phyloP scores from a whole-genome alignment of 2,329 filamentous ascomycete genomes.

The Samsoniella hepiali region DNA sequence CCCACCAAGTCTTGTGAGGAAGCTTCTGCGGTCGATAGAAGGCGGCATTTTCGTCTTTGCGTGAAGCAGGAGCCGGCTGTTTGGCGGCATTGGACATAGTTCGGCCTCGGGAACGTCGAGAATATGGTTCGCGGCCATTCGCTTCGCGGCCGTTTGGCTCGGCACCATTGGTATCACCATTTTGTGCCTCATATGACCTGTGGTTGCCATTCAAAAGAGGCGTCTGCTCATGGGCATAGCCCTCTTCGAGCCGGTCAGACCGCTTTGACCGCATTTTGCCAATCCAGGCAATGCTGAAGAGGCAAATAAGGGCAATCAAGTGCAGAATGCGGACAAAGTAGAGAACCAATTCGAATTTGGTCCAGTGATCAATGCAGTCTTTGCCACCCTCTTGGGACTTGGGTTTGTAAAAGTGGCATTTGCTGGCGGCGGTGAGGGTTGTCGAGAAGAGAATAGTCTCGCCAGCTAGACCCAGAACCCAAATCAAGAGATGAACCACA shows the following conservation, averaged over 20 bases:
- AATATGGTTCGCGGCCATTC: constrained; percentile 23
- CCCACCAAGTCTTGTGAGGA: constrained; percentile 90
- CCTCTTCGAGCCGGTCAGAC: constrained; percentile 37
- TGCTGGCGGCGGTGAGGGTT: constrained; percentile 65
- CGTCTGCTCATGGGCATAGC: constrained; percentile 54
- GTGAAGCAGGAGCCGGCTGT: constrained; percentile 27
- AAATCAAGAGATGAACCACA: constrained; percentile 73
- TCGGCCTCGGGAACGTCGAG: constrained; percentile 34
- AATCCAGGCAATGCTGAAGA: constrained; percentile 41
- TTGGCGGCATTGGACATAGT: constrained; percentile 40
- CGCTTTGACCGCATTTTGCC: constrained; percentile 39
- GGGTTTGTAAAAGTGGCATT: constrained; percentile 57
- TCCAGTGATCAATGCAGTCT: constrained; percentile 38
- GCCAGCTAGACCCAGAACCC: constrained; percentile 68
- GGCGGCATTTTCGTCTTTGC: constrained; percentile 63
- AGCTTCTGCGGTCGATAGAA: constrained; percentile 88
- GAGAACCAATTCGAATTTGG: constrained; percentile 59
- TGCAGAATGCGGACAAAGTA: constrained; percentile 67
- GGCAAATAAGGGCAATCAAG: constrained; percentile 56
- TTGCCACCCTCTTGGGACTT: constrained; percentile 24
- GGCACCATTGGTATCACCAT: constrained; percentile 25
- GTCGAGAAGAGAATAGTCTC: constrained; percentile 70
- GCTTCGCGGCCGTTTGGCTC: constrained; percentile 16
- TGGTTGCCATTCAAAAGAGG: constrained; percentile 55
- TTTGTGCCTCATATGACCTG: constrained; percentile 35